Conservation (phyloP, 768 basidiomycete genomes). For the Trametopsis cervina region DNA sequence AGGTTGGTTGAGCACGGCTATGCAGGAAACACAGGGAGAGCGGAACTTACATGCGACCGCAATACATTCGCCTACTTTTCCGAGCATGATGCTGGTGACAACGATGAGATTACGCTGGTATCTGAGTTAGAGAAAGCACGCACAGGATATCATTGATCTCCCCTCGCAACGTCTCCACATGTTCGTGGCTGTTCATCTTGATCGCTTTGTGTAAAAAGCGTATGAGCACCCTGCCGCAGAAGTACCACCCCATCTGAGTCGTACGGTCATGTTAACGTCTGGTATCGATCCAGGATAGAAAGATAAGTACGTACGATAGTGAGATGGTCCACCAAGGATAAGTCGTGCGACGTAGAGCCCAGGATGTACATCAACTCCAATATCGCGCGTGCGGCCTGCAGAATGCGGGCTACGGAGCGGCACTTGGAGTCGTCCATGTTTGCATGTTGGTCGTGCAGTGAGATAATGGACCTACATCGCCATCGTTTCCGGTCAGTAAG, state of each 20-base stretch:
- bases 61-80: conserved; percentile 60
- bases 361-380: conserved; percentile 61
- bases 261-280: background rate
- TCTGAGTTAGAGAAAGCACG: background rate
- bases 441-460: conserved; percentile 74
- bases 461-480: conserved; percentile 48
- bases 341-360: conserved; percentile 65
- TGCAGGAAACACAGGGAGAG: background rate
- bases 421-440: conserved; percentile 50
- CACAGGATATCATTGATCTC: conserved; percentile 63
- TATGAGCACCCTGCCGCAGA: conserved; percentile 56
- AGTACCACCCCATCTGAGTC: conserved; percentile 45
- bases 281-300: background rate
- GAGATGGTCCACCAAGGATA: conserved; percentile 61
- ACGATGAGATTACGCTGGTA: background rate
- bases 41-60: conserved; percentile 49
- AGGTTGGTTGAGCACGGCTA: background rate
- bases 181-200: conserved; percentile 47
- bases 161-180: conserved; percentile 48
- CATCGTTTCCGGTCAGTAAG: background rate
- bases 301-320: conserved; percentile 38
- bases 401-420: conserved; percentile 59
- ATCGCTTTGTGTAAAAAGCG: conserved; percentile 61
- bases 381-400: conserved; percentile 58
- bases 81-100: conserved; percentile 38